A percentile compares a stretch with the other conserved stretches of the same genome.
Conservation (phyloP, 805 yeast genomes). For the Cyberlindnera suaveolens region DNA sequence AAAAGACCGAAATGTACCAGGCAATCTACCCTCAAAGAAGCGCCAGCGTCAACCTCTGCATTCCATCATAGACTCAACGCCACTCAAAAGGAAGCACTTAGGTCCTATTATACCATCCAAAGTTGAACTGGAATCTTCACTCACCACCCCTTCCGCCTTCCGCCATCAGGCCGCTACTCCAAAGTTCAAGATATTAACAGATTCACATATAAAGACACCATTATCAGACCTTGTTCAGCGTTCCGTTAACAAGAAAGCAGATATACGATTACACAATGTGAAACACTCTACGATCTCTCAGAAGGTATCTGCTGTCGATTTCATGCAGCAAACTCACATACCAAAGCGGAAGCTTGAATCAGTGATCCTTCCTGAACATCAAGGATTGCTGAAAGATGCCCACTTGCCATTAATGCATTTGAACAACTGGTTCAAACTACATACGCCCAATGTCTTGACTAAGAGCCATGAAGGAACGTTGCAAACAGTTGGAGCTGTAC, state of each 20-base stretch:
- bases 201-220: not conserved
- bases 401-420: constrained; percentile 13
- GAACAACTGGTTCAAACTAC: constrained; percentile 20
- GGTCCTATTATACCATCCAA: too few relatives aligned
- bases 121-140: too few relatives aligned
- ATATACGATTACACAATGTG: not conserved
- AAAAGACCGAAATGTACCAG: not conserved
- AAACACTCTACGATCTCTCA: not conserved
- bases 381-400: not conserved
- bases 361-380: too few relatives aligned
- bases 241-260: not conserved
- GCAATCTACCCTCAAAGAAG: not conserved
- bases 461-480: not conserved
- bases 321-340: not conserved
- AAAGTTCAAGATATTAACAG: not conserved
- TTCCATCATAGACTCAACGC: not conserved
- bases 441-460: constrained; percentile 3
- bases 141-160: too few relatives aligned
- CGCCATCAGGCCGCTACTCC: not conserved
- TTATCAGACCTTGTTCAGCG: not conserved
- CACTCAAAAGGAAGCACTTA: not conserved
- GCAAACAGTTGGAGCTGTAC: constrained; percentile 1
- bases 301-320: not conserved
- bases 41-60: not conserved
- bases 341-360: not conserved